Conservation (phyloP, 768 basidiomycete genomes). For the Lyophyllum semitale region DNA sequence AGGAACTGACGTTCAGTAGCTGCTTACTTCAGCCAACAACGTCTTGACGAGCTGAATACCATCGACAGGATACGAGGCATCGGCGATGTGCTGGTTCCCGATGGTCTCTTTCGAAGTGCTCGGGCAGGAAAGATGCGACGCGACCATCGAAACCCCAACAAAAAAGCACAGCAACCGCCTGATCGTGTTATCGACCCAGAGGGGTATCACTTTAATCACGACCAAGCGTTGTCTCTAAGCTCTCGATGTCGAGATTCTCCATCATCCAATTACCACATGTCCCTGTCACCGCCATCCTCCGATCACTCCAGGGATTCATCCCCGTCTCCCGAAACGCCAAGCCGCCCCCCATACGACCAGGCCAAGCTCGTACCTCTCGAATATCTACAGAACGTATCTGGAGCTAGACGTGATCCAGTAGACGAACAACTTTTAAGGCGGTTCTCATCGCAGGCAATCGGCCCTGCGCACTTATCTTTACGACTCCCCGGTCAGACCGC, state of each 20-base stretch:
- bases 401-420: conserved; percentile 58
- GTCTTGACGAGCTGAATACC: conserved; percentile 68
- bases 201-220: conserved; percentile 22
- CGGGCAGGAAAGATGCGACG: conserved; percentile 65
- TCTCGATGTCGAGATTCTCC: conserved; percentile 26
- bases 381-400: conserved; percentile 56
- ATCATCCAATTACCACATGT: conserved; percentile 26
- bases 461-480: not conserved
- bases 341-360: conserved; percentile 25
- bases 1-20: conserved; percentile 49
- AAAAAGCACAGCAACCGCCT: conserved; percentile 29
- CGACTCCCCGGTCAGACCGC: not conserved
- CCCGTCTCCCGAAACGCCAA: conserved; percentile 41
- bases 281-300: conserved; percentile 28
- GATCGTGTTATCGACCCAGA: conserved; percentile 27
- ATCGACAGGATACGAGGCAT: conserved; percentile 71
- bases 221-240: conserved; percentile 15
- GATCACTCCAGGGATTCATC: conserved; percentile 36
- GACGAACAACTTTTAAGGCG: conserved; percentile 67
- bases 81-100: conserved; percentile 67
- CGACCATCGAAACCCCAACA: conserved; percentile 44
- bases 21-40: conserved; percentile 83
- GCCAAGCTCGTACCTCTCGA: conserved; percentile 61
- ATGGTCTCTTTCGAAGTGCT: conserved; percentile 79
- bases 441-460: conserved; percentile 39